A percentile compares a stretch with the other conserved stretches of the same genome.
These are phyloP conservation scores for Pseudogymnoascus sp. DNA, from an alignment of 2,329 filamentous ascomycete genomes.

Conservation along the genomic window DNA sequence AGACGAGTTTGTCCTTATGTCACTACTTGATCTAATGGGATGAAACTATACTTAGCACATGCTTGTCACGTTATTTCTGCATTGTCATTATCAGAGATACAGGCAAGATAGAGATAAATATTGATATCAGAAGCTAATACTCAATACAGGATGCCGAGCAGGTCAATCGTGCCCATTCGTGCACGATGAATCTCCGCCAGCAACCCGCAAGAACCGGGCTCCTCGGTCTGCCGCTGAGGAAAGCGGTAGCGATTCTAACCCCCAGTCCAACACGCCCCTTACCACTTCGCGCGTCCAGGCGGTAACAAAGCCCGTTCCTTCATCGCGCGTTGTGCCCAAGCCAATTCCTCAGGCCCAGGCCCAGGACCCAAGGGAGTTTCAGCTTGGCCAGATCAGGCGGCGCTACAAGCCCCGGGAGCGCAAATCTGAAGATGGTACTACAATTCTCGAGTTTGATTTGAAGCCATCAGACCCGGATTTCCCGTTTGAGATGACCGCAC, in stretches of 20 bases:
- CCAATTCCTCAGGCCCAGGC: conserved; percentile 58
- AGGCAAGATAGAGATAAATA: conserved; percentile 15
- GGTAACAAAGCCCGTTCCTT: conserved; percentile 25
- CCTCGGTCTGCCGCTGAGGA: conserved; percentile 8
- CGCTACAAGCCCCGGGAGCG: conserved; percentile 47
- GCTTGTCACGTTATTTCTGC: background rate
- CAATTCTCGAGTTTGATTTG: conserved; percentile 56
- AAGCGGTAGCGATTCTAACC: conserved; percentile 16
- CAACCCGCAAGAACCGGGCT: conserved; percentile 17
- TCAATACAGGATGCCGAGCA: conserved; percentile 40
- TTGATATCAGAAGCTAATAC: conserved; percentile 21
- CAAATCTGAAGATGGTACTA: conserved; percentile 36
- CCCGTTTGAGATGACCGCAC: conserved; percentile 63
- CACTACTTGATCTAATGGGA: conserved; percentile 10
- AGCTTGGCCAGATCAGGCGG: conserved; percentile 63
- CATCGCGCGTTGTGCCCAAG: conserved; percentile 50
- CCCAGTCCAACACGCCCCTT: conserved; percentile 12
- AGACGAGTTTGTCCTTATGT: background rate
- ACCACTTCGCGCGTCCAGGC: conserved; percentile 21
- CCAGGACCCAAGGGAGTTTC: conserved; percentile 64
- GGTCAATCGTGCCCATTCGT: conserved; percentile 43
- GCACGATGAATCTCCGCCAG: conserved; percentile 33
- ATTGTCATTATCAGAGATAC: conserved; percentile 4
- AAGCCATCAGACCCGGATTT: conserved; percentile 76
- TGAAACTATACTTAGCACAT: conserved; percentile 24